These are phyloP conservation scores for Botryotinia convoluta DNA, from an alignment of 2,329 filamentous ascomycete species.

Conservation along the genomic window DNA sequence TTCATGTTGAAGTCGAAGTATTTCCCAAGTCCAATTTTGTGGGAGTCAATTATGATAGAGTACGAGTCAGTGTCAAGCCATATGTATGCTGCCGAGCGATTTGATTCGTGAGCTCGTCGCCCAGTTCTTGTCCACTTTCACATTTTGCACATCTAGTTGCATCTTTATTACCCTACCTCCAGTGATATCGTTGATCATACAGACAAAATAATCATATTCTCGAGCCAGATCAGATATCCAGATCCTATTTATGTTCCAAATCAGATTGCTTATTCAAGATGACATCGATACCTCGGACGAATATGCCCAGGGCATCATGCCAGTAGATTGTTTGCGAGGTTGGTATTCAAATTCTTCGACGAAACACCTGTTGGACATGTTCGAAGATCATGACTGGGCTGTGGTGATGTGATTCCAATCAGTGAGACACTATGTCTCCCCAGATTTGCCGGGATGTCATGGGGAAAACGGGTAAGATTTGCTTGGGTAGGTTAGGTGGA, in stretches of 20 bases:
- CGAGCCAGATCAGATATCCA: background rate
- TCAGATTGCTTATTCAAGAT: background rate
- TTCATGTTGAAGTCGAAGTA: background rate
- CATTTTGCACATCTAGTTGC: background rate
- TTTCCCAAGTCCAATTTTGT: background rate
- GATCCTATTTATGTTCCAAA: background rate
- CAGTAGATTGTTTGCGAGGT: background rate
- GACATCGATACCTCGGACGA: background rate
- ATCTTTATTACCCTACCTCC: background rate
- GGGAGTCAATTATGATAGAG: background rate
- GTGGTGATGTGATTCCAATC: background rate
- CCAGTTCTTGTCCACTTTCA: background rate
- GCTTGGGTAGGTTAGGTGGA: background rate
- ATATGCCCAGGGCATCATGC: background rate
- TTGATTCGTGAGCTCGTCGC: background rate
- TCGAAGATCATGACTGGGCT: constrained; percentile 1
- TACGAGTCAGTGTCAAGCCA: background rate
- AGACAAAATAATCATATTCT: background rate
- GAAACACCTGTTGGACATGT: background rate
- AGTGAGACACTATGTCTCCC: background rate
- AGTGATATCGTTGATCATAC: background rate
- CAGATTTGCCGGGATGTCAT: constrained; percentile 6
- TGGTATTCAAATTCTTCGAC: background rate
- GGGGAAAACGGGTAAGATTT: constrained; percentile 2
- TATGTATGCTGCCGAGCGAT: background rate